Evolutionary conservation across 2,329 filamentous ascomycete genomes (phyloP).

Genomic region (Zymoseptoria passerinii): DNA sequence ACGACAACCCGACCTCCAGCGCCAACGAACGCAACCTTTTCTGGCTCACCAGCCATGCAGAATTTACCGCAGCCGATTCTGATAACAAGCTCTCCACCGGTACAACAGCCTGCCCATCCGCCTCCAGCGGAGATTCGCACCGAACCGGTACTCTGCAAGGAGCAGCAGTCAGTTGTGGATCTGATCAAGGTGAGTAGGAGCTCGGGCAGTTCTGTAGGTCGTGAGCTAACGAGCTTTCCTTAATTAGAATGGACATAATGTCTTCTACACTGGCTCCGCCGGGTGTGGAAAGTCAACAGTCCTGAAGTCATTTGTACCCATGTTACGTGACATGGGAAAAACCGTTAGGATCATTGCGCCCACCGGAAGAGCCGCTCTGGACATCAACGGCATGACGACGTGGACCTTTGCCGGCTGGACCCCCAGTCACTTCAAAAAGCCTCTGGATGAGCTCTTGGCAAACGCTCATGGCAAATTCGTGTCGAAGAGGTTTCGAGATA

Average conservation of each 20-base stretch:
- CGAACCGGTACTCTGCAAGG: conserved; percentile 10
- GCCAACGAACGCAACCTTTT: background rate
- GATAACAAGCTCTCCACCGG: background rate
- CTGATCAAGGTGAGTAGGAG: conserved; percentile 5
- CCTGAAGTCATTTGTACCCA: conserved; percentile 41
- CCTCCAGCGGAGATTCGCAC: background rate
- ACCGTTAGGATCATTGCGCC: conserved; percentile 49
- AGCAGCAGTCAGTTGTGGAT: conserved; percentile 14
- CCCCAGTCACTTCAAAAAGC: conserved; percentile 38
- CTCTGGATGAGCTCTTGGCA: conserved; percentile 25
- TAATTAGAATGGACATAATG: conserved; percentile 39
- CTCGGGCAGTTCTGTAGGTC: background rate
- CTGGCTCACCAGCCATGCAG: background rate
- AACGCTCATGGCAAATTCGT: conserved; percentile 30
- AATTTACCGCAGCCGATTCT: background rate
- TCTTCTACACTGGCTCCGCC: conserved; percentile 58
- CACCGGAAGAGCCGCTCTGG: conserved; percentile 51
- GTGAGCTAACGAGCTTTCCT: background rate
- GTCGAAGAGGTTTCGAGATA: conserved; percentile 33
- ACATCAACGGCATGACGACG: conserved; percentile 49
- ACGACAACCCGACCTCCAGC: background rate
- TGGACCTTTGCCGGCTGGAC: conserved; percentile 52
- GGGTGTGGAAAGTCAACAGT: conserved; percentile 53
- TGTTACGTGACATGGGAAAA: conserved; percentile 30
- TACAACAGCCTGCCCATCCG: background rate